Percentiles rank a stretch among this genome's conserved stretches.
These are phyloP conservation scores for Xylariaceae sp. DNA, from an alignment of 2,329 filamentous ascomycete species.

Conservation along the genomic window DNA sequence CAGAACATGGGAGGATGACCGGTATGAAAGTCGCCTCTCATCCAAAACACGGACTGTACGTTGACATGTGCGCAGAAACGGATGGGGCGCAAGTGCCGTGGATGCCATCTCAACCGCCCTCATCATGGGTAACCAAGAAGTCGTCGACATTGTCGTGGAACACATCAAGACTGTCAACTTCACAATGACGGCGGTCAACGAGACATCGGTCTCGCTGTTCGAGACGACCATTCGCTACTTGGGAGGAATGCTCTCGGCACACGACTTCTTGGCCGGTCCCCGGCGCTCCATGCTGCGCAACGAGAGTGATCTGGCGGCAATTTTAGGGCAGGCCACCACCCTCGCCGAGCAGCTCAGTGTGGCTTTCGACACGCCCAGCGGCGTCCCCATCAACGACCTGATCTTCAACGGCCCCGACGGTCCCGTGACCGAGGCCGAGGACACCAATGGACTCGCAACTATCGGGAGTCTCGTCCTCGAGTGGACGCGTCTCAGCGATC, in stretches of 20 bases:
- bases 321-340: constrained; percentile 55
- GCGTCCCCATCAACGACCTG: constrained; percentile 65
- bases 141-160: constrained; percentile 63
- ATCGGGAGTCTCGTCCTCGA: constrained; percentile 74
- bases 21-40: constrained; percentile 38
- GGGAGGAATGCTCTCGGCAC: constrained; percentile 68
- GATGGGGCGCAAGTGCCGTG: constrained; percentile 77
- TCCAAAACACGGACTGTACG: no score
- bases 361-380: constrained; percentile 69
- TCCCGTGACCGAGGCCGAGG: constrained; percentile 18
- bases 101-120: constrained; percentile 76
- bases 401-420: constrained; percentile 27
- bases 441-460: constrained; percentile 65
- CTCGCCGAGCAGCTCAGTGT: constrained; percentile 69
- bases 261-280: constrained; percentile 66
- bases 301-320: constrained; percentile 40
- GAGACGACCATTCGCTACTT: constrained; percentile 89
- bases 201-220: constrained; percentile 60
- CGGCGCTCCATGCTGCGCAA: constrained; percentile 40
- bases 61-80: constrained; percentile 56
- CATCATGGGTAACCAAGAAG: constrained; percentile 61
- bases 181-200: constrained; percentile 43
- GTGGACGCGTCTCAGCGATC: constrained; percentile 73
- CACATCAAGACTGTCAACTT: constrained; percentile 68
- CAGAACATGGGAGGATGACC: constrained; percentile 59